Percentiles rank a stretch among this genome's conserved stretches.
phyloP scores from a whole-genome alignment of 2,329 filamentous ascomycete species.

The Domatiomyces globalis region DNA sequence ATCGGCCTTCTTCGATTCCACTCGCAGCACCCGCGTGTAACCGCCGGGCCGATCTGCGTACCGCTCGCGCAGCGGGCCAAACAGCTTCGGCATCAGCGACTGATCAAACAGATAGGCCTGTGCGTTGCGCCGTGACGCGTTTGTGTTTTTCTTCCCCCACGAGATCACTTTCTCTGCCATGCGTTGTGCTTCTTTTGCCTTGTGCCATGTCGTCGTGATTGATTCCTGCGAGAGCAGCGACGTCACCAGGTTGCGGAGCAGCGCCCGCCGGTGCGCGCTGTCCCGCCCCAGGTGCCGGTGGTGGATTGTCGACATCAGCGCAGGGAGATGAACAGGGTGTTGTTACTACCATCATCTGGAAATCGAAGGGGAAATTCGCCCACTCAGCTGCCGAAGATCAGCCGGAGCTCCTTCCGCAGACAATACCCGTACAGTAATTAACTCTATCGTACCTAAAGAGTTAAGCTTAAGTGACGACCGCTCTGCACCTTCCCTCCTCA shows the following conservation, averaged over 20 bases:
- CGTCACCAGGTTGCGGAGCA: constrained; percentile 90
- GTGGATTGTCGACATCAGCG: constrained; percentile 47
- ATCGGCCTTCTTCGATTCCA: constrained; percentile 76
- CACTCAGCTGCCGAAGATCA: not conserved
- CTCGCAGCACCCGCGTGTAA: constrained; percentile 86
- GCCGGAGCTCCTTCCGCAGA: not conserved
- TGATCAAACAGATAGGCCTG: constrained; percentile 60
- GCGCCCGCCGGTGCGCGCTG: constrained; percentile 76
- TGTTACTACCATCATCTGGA: no score
- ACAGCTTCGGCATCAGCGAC: constrained; percentile 59
- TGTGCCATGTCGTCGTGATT: constrained; percentile 88
- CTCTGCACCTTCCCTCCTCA: not conserved
- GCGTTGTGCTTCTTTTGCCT: constrained; percentile 92
- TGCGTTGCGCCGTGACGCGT: constrained; percentile 62
- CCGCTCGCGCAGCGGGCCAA: constrained; percentile 64
- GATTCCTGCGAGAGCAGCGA: constrained; percentile 87
- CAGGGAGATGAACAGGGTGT: no score
- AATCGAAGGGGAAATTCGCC: not conserved
- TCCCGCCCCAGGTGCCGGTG: constrained; percentile 78
- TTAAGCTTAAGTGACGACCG: no score
- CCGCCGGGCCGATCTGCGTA: constrained; percentile 71
- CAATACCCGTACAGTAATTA: no score
- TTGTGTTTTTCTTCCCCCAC: constrained; percentile 81
- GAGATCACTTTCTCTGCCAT: constrained; percentile 91
- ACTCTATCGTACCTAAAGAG: not conserved